These are phyloP conservation scores for Fomitopsis betulina DNA, from an alignment of 1,284 basidiomycete genomes.

Conservation along the genomic window DNA sequence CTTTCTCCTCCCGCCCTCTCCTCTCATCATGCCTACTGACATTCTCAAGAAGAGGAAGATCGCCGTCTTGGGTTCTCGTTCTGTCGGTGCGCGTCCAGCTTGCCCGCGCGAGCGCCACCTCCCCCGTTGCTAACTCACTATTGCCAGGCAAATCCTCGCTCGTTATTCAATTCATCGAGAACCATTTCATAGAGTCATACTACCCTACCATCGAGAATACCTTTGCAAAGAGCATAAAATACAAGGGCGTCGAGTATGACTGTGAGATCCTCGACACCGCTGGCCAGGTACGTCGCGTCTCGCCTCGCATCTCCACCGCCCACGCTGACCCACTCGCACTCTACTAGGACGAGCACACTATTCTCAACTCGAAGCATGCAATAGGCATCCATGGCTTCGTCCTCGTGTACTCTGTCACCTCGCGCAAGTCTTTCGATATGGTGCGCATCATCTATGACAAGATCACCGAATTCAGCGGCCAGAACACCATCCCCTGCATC, in stretches of 20 bases:
- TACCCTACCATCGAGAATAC: slow-evolving; percentile 95
- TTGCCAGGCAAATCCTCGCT: slow-evolving; percentile 75
- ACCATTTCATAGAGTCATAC: slow-evolving; percentile 75
- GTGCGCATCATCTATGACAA: slow-evolving; percentile 95
- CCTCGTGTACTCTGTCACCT: slow-evolving; percentile 93
- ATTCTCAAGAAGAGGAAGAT: slow-evolving; percentile 81
- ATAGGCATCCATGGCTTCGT: slow-evolving; percentile 85
- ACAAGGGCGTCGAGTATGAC: slow-evolving; percentile 84
- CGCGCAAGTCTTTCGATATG: slow-evolving; percentile 93
- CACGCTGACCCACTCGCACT: neutral
- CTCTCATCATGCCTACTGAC: slow-evolving; percentile 43
- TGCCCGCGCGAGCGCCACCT: slow-evolving; percentile 2
- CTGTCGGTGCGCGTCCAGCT: slow-evolving; percentile 57
- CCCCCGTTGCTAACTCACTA: slow-evolving; percentile 6
- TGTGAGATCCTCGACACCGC: slow-evolving; percentile 99
- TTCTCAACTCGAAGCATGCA: slow-evolving; percentile 78
- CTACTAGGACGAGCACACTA: slow-evolving; percentile 78
- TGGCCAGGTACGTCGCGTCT: slow-evolving; percentile 63
- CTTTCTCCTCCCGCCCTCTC: slow-evolving; percentile 11
- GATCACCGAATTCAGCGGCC: slow-evolving; percentile 92
- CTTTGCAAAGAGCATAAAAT: slow-evolving; percentile 80
- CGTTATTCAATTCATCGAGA: slow-evolving; percentile 69
- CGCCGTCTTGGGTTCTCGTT: slow-evolving; percentile 75
- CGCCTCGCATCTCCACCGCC: slow-evolving; percentile 3
- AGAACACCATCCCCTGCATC: slow-evolving; percentile 89